Evolutionary conservation across 305 asterid genomes (phyloP).

Genomic region (Euphrasia arctica): DNA sequence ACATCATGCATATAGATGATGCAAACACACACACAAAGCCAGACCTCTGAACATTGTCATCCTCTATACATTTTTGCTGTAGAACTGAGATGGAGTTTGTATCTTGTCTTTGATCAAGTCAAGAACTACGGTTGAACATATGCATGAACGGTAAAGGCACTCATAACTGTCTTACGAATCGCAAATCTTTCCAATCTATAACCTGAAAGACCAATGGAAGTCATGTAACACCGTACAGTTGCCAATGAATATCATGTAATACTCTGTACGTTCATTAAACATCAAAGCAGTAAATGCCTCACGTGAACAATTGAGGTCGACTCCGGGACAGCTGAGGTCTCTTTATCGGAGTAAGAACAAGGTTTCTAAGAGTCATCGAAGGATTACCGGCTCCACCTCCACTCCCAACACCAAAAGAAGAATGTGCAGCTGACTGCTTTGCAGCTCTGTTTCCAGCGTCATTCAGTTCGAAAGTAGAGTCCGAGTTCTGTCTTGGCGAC

Average conservation of each 20-base stretch:
- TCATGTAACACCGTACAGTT: conserved; percentile 16
- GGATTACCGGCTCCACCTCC: conserved; percentile 51
- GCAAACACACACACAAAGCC: background rate
- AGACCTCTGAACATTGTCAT: too few species aligned
- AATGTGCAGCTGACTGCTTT: conserved; percentile 41
- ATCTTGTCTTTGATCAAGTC: background rate
- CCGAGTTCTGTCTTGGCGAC: conserved; percentile 58
- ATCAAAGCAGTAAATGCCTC: conserved; percentile 24
- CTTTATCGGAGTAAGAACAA: conserved; percentile 56
- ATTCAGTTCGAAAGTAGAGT: conserved; percentile 41
- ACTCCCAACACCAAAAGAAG: conserved; percentile 40
- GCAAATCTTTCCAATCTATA: conserved; percentile 24
- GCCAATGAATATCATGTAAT: background rate
- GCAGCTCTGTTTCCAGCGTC: conserved; percentile 44
- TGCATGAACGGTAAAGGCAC: background rate
- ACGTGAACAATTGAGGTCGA: conserved; percentile 65
- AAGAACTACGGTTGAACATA: background rate
- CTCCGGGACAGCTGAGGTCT: conserved; percentile 58
- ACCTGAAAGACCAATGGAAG: conserved; percentile 26
- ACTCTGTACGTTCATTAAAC: conserved; percentile 2
- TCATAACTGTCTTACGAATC: conserved; percentile 11
- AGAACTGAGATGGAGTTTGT: conserved; percentile 9
- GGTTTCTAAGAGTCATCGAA: conserved; percentile 58
- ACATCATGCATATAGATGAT: background rate
- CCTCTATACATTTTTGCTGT: conserved; percentile 7